These are phyloP conservation scores for Mrakia hoshinonis DNA, from an alignment of 768 basidiomycete genomes.

Conservation along the genomic window DNA sequence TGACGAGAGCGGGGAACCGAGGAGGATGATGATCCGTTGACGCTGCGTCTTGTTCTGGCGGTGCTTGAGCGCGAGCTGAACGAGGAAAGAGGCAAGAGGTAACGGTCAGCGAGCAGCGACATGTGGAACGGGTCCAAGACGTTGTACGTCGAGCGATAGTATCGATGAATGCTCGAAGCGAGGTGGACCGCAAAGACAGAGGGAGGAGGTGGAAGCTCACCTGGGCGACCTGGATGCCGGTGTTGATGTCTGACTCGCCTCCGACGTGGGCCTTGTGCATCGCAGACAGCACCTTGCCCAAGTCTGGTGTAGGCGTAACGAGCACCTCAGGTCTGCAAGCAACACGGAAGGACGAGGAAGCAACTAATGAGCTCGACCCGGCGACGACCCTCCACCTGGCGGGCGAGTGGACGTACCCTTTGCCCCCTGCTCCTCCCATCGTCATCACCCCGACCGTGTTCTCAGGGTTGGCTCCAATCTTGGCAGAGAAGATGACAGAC, in stretches of 20 bases:
- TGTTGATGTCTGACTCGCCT: slow-evolving; percentile 75
- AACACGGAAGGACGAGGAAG: neutral
- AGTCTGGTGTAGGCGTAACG: slow-evolving; percentile 88
- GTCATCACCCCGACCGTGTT: slow-evolving; percentile 97
- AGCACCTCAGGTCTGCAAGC: slow-evolving; percentile 75
- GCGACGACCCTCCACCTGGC: neutral
- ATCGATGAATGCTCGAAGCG: neutral
- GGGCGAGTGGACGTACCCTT: slow-evolving; percentile 56
- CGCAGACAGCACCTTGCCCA: slow-evolving; percentile 79
- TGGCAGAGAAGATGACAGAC: slow-evolving; percentile 78
- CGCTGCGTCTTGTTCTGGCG: slow-evolving; percentile 96
- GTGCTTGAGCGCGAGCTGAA: slow-evolving; percentile 79
- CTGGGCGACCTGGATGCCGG: slow-evolving; percentile 85
- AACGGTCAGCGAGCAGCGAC: neutral
- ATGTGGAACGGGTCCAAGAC: neutral
- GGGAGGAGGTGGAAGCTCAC: slow-evolving; percentile 27
- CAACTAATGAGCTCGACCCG: neutral
- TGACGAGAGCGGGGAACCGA: slow-evolving; percentile 63
- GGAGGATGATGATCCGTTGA: slow-evolving; percentile 89
- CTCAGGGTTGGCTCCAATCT: slow-evolving; percentile 93
- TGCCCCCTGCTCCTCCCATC: slow-evolving; percentile 64
- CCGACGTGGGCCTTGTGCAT: slow-evolving; percentile 70
- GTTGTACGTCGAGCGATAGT: no score
- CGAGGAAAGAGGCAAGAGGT: no score
- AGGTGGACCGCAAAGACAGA: neutral